Conservation (phyloP, 192 early-diverging fungal species). For the Neocallimastix lanati region DNA sequence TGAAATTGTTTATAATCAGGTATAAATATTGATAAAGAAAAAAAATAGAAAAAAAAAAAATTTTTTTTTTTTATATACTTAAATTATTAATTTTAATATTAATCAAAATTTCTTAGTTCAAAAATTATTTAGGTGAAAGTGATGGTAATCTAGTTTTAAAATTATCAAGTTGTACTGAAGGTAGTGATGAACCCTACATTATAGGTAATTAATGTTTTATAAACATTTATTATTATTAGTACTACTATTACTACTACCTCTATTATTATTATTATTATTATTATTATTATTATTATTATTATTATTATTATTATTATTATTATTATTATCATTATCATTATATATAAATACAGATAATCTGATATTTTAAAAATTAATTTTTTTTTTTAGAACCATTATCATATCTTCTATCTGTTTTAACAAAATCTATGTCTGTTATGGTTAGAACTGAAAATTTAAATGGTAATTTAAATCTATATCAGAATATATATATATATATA, state of each 20-base stretch:
- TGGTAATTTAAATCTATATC: too few relatives aligned
- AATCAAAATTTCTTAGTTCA: not conserved
- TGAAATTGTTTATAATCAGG: not conserved
- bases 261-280: too few relatives aligned
- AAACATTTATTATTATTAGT: too few relatives aligned
- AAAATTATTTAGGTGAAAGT: not conserved
- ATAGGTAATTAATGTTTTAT: not conserved
- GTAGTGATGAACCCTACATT: not conserved
- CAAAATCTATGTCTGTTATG: not conserved
- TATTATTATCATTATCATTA: too few relatives aligned
- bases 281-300: too few relatives aligned
- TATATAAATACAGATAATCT: too few relatives aligned
- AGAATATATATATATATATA: too few relatives aligned
- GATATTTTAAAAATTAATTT: too few relatives aligned
- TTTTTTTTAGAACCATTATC: not conserved
- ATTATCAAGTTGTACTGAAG: not conserved
- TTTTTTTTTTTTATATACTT: too few relatives aligned
- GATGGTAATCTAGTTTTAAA: not conserved
- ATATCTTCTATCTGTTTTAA: not conserved
- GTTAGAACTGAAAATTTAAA: not conserved
- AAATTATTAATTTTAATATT: not conserved
- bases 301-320: too few relatives aligned
- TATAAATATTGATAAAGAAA: not conserved
- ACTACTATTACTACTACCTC: too few relatives aligned
- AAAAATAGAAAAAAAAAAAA: too few relatives aligned